Evolutionary conservation across 2,329 filamentous ascomycete genomes (phyloP).

Genomic region (Ilyonectria sp.): DNA sequence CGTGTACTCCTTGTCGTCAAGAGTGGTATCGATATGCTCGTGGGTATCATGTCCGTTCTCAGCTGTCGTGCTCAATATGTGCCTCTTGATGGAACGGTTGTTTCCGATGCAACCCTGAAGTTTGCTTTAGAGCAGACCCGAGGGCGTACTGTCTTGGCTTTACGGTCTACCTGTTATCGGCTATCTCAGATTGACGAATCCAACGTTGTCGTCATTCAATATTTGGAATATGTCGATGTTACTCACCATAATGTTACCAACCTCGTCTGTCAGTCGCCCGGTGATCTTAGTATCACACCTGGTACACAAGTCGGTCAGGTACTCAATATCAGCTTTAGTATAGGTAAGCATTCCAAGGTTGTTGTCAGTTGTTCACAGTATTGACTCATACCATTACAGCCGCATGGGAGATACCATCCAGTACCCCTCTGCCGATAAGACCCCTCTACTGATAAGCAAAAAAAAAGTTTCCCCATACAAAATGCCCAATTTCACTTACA

Average conservation of each 20-base stretch:
- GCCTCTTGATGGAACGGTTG: constrained; percentile 71
- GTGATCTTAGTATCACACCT: constrained; percentile 63
- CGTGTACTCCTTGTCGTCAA: constrained; percentile 68
- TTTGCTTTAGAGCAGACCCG: constrained; percentile 65
- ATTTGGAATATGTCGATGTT: constrained; percentile 61
- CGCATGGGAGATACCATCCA: constrained; percentile 75
- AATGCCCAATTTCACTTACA: too few relatives aligned
- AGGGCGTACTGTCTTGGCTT: constrained; percentile 61
- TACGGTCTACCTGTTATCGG: constrained; percentile 54
- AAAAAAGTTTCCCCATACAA: too few relatives aligned
- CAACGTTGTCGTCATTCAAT: constrained; percentile 50
- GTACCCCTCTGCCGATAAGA: too few relatives aligned
- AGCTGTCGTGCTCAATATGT: constrained; percentile 72
- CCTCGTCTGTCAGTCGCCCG: constrained; percentile 64
- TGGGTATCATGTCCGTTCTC: constrained; percentile 69
- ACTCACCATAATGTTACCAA: constrained; percentile 70
- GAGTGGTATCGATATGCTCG: constrained; percentile 69
- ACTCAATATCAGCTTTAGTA: constrained; percentile 72
- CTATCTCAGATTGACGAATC: constrained; percentile 38
- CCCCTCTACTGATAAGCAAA: too few relatives aligned
- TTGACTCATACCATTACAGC: constrained; percentile 53
- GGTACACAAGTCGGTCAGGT: constrained; percentile 69
- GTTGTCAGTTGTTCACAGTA: neutral
- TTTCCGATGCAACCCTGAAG: constrained; percentile 62
- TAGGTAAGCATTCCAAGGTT: constrained; percentile 61